Evolutionary conservation across 2,329 filamentous ascomycete genomes (phyloP).

Genomic region (Tolypocladium endophyticum): DNA sequence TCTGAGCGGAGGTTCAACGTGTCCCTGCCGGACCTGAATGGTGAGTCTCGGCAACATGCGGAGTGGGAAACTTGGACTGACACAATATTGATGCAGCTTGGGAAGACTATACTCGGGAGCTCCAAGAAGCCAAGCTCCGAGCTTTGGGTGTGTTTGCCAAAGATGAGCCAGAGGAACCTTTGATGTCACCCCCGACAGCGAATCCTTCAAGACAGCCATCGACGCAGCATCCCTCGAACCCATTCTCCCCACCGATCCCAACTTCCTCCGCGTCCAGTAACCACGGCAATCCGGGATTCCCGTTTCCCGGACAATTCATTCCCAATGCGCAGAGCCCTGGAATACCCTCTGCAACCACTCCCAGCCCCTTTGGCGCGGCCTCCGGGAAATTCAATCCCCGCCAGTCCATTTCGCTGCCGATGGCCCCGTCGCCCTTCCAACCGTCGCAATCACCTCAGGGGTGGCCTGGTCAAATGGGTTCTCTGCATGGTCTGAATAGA

Average conservation of each 20-base stretch:
- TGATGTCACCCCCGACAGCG: conserved; percentile 56
- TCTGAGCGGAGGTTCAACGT: conserved; percentile 46
- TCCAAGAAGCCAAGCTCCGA: conserved; percentile 85
- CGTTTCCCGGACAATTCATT: conserved; percentile 49
- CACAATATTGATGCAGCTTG: conserved; percentile 31
- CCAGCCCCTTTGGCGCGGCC: conserved; percentile 55
- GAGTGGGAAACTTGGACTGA: conserved; percentile 5
- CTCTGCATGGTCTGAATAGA: conserved; percentile 41
- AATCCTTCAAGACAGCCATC: conserved; percentile 59
- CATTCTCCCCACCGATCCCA: conserved; percentile 76
- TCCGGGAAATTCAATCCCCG: conserved; percentile 54
- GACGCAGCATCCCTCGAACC: conserved; percentile 61
- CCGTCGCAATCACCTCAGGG: conserved; percentile 48
- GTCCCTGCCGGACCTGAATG: conserved; percentile 58
- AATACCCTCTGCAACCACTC: conserved; percentile 58
- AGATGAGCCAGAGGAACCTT: conserved; percentile 54
- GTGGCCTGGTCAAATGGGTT: conserved; percentile 47
- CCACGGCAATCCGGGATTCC: conserved; percentile 42
- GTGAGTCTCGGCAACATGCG: conserved; percentile 20
- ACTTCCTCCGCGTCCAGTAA: conserved; percentile 69
- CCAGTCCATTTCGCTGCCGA: conserved; percentile 60
- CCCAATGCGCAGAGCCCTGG: conserved; percentile 53
- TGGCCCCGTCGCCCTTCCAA: conserved; percentile 56
- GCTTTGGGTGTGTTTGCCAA: conserved; percentile 78
- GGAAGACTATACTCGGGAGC: conserved; percentile 69